Evolutionary conservation across 805 yeast species (phyloP).

Genomic region (Candida cerambycidarum): DNA sequence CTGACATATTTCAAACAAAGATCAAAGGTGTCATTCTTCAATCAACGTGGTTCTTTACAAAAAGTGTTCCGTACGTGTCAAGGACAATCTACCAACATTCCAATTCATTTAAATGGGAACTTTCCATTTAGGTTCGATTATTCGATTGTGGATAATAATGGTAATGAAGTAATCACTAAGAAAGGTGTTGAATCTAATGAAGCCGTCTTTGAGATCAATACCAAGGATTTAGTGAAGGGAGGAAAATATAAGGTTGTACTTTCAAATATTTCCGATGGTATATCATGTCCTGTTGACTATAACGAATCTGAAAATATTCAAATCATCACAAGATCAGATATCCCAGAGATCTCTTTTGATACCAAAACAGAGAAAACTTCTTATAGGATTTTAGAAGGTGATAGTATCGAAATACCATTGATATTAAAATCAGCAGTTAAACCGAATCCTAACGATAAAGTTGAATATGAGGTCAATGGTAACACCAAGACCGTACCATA

Average conservation of each 20-base stretch:
- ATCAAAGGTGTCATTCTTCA: slow-evolving; percentile 45
- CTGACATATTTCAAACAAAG: slow-evolving; percentile 70
- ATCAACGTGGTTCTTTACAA: slow-evolving; percentile 11
- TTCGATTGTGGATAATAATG: slow-evolving; percentile 54
- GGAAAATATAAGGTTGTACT: slow-evolving; percentile 71
- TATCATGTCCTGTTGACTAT: slow-evolving; percentile 69
- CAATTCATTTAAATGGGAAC: slow-evolving; percentile 70
- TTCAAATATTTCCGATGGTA: slow-evolving; percentile 67
- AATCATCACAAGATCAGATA: slow-evolving; percentile 66
- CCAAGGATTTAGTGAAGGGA: slow-evolving; percentile 60
- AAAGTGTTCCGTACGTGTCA: slow-evolving; percentile 28
- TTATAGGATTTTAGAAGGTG: slow-evolving; percentile 60
- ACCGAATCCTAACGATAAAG: slow-evolving; percentile 24
- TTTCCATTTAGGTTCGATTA: slow-evolving; percentile 75
- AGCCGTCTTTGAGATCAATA: slow-evolving; percentile 31
- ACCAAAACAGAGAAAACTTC: slow-evolving; percentile 17
- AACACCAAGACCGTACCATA: slow-evolving; percentile 1
- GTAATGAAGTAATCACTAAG: slow-evolving; percentile 2
- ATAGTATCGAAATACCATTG: slow-evolving; percentile 55
- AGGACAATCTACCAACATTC: slow-evolving; percentile 36
- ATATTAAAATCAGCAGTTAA: slow-evolving; percentile 33
- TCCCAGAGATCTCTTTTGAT: slow-evolving; percentile 51
- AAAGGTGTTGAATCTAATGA: slow-evolving; percentile 2
- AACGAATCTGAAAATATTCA: slow-evolving; percentile 53
- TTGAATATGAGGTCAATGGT: slow-evolving; percentile 29